phyloP scores from a whole-genome alignment of 148 eudicot genomes.

The Euryodendron excelsum region DNA sequence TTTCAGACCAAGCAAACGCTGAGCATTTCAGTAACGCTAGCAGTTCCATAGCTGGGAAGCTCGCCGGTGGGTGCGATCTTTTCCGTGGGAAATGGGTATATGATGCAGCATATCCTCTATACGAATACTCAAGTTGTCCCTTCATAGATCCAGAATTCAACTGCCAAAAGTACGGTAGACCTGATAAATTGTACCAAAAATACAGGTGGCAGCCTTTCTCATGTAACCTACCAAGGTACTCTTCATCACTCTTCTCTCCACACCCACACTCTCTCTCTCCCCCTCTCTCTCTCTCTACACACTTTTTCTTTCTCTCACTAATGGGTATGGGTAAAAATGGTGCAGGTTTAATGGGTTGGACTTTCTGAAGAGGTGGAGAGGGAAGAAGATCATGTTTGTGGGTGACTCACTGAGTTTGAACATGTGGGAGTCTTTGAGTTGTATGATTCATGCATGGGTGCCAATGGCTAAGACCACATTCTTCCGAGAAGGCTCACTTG shows the following conservation, averaged over 20 bases:
- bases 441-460: constrained; percentile 75
- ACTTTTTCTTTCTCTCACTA: background rate
- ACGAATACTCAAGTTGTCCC: constrained; percentile 64
- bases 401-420: constrained; percentile 81
- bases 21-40: constrained; percentile 9
- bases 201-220: constrained; percentile 83
- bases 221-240: constrained; percentile 71
- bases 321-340: background rate
- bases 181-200: constrained; percentile 65
- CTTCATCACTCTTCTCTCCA: background rate
- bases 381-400: constrained; percentile 90
- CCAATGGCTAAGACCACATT: constrained; percentile 57
- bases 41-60: constrained; percentile 23
- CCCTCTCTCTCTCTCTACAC: constrained; percentile 11
- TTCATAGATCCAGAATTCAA: constrained; percentile 69
- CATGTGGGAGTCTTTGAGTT: constrained; percentile 72
- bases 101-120: constrained; percentile 75
- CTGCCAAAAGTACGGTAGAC: constrained; percentile 67
- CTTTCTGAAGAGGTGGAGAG: constrained; percentile 68
- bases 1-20: constrained; percentile 19
- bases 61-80: constrained; percentile 44
- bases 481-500: constrained; percentile 32
- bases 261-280: background rate
- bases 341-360: constrained; percentile 74
- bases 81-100: constrained; percentile 90